Percentiles rank a stretch among this genome's conserved stretches.
These are phyloP conservation scores for Alternaria dauci DNA, from an alignment of 2,329 filamentous ascomycete species.

Conservation along the genomic window DNA sequence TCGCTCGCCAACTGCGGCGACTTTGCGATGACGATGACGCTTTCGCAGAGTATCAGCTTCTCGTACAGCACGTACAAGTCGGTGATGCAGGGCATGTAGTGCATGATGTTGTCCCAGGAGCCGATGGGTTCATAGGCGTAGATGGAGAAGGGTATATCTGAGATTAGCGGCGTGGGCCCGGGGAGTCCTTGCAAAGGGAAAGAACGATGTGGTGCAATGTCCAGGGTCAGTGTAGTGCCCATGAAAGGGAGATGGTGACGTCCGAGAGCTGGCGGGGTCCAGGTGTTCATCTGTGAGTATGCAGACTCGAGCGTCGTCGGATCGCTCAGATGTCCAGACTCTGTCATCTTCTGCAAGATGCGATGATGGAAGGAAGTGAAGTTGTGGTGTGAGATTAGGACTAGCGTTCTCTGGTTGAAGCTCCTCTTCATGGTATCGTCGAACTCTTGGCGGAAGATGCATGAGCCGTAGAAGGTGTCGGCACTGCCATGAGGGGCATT, in stretches of 20 bases:
- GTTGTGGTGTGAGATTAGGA: conserved; percentile 53
- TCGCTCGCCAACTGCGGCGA: conserved; percentile 54
- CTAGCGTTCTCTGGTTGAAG: conserved; percentile 53
- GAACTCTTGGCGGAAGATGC: conserved; percentile 54
- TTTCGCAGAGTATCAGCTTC: conserved; percentile 53
- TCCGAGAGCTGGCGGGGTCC: conserved; percentile 49
- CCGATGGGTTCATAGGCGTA: conserved; percentile 53
- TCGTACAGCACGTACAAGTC: conserved; percentile 54
- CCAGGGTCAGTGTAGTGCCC: conserved; percentile 47
- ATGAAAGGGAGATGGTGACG: conserved; percentile 52
- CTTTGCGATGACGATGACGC: conserved; percentile 52
- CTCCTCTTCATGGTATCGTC: conserved; percentile 53
- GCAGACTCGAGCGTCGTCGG: conserved; percentile 51
- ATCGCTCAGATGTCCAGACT: conserved; percentile 49
- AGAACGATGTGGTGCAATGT: conserved; percentile 52
- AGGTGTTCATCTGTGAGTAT: conserved; percentile 48
- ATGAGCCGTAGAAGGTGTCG: conserved; percentile 47
- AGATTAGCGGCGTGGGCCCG: conserved; percentile 40
- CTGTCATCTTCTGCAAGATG: conserved; percentile 50
- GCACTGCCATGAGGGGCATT: conserved; percentile 51
- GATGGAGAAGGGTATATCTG: conserved; percentile 44
- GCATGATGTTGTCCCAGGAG: conserved; percentile 51
- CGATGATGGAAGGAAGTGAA: conserved; percentile 50
- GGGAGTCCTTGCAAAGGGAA: conserved; percentile 53
- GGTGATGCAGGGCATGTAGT: conserved; percentile 52